phyloP scores from a whole-genome alignment of 164 flowering plant genomes.

The Chimonanthus praecox region DNA sequence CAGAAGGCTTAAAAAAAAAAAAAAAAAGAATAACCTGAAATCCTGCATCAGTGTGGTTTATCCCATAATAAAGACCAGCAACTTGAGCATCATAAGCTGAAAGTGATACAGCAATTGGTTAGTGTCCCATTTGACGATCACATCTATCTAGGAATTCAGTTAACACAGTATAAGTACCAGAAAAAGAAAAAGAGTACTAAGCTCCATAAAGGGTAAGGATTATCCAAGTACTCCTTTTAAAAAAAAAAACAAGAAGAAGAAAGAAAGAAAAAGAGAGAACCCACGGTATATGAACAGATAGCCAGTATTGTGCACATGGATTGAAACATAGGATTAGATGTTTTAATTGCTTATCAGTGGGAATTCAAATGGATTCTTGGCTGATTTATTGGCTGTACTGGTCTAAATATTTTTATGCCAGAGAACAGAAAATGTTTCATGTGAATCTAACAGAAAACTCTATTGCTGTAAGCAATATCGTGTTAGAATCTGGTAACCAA shows the following conservation, averaged over 20 bases:
- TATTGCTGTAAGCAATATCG: no score
- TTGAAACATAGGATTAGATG: background rate
- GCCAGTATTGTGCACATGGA: background rate
- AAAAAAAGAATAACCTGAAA: slow-evolving; percentile 59
- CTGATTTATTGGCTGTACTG: background rate
- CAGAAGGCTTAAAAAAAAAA: background rate
- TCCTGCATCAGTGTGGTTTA: slow-evolving; percentile 51
- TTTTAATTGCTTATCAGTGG: background rate
- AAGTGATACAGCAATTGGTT: slow-evolving; percentile 14
- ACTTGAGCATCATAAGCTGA: slow-evolving; percentile 96
- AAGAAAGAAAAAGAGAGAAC: background rate
- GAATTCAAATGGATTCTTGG: no score
- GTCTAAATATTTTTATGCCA: background rate
- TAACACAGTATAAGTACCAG: background rate
- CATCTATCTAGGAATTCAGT: background rate
- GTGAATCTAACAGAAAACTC: background rate
- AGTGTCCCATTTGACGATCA: slow-evolving; percentile 2
- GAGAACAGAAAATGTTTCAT: no score
- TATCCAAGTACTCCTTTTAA: no score
- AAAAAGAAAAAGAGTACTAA: no score
- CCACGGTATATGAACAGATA: background rate
- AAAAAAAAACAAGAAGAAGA: no score
- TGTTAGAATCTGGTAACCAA: no score
- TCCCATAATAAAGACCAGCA: slow-evolving; percentile 81
- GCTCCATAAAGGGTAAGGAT: no score